Conservation (phyloP, 116 monocot genomes). For the Trichopus zeylanicus region DNA sequence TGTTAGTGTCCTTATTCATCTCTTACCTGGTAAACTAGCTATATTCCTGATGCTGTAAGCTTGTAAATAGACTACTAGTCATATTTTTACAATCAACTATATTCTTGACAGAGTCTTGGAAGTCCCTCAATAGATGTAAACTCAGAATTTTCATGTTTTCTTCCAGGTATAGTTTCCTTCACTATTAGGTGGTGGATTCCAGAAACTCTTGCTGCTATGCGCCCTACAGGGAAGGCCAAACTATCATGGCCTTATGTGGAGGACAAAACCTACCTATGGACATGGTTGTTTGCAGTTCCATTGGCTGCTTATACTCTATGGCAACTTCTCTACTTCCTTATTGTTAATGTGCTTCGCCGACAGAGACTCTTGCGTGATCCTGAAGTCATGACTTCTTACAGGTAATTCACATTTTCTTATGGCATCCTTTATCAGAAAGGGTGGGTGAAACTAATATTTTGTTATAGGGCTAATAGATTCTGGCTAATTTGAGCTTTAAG, state of each 20-base stretch:
- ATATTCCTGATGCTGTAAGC: no score
- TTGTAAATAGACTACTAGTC: no score
- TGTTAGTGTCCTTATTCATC: conserved; percentile 96
- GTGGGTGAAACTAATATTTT: no score
- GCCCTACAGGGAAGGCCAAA: conserved; percentile 48
- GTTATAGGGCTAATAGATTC: no score
- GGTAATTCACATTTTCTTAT: conserved; percentile 27
- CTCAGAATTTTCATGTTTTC: neutral
- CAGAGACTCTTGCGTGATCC: conserved; percentile 83
- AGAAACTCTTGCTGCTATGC: conserved; percentile 89
- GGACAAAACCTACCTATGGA: conserved; percentile 83
- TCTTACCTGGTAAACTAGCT: conserved; percentile 78
- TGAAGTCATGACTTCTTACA: conserved; percentile 99
- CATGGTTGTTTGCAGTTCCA: conserved; percentile 87
- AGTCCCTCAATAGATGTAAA: no score
- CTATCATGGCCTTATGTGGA: conserved; percentile 87
- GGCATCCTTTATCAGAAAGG: no score
- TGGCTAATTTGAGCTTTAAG: no score
- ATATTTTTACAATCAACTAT: no score
- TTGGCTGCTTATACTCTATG: conserved; percentile 85
- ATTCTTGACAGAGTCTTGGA: no score
- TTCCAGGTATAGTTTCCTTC: conserved; percentile 86
- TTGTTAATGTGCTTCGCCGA: conserved; percentile 85
- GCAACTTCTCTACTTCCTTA: conserved; percentile 92
- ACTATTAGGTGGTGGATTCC: conserved; percentile 98